These are phyloP conservation scores for Auriscalpium vulgare DNA, from an alignment of 768 basidiomycete species.

Conservation along the genomic window DNA sequence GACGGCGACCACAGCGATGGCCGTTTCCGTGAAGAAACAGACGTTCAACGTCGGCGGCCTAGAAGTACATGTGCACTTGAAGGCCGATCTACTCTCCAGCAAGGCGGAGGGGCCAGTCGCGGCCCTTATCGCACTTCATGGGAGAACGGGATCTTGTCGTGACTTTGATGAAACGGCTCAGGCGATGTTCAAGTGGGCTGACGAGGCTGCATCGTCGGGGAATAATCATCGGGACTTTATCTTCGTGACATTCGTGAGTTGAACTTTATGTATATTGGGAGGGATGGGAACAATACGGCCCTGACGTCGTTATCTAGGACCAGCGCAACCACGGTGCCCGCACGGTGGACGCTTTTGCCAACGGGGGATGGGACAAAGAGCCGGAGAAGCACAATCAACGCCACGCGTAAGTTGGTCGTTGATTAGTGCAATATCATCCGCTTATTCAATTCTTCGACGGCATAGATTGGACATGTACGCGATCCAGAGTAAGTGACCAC, in stretches of 20 bases:
- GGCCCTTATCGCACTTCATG: constrained; percentile 41
- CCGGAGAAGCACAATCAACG: constrained; percentile 30
- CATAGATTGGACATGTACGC: constrained; percentile 41
- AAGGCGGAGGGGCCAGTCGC: constrained; percentile 17
- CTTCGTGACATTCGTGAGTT: constrained; percentile 39
- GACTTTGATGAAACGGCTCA: constrained; percentile 26
- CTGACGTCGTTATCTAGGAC: constrained; percentile 27
- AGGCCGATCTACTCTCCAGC: constrained; percentile 6
- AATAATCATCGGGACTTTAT: constrained; percentile 31
- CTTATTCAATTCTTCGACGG: too few species aligned
- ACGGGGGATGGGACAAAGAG: constrained; percentile 30
- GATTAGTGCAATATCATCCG: not conserved
- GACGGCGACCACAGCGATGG: too few species aligned
- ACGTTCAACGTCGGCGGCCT: constrained; percentile 23
- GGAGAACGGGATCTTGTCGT: constrained; percentile 29
- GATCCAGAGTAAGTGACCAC: constrained; percentile 28
- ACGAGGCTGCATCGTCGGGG: constrained; percentile 7
- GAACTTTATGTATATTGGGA: not conserved
- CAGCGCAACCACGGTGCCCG: constrained; percentile 46
- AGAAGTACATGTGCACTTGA: constrained; percentile 20
- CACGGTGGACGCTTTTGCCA: constrained; percentile 28
- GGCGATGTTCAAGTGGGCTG: constrained; percentile 23
- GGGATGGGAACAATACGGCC: not conserved
- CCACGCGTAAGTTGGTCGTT: constrained; percentile 31
- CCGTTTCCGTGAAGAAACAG: constrained; percentile 13